Base-by-base conservation (phyloP, 1,284 basidiomycete genomes). In the Apiotrichum porosum region DNA sequence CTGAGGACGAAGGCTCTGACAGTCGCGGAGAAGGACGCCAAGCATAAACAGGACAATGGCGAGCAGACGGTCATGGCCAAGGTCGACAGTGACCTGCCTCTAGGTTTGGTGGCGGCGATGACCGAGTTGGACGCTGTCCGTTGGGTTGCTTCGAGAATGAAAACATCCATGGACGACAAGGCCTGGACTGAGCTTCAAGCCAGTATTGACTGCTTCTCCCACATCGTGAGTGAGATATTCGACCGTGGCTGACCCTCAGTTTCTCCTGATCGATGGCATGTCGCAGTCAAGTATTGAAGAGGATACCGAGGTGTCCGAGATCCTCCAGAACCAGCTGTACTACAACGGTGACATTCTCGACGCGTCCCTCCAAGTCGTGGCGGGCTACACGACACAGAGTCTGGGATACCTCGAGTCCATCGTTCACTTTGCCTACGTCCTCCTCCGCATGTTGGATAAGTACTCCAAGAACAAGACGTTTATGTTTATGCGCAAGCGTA, bases 331-430 rank as follows among this genome's bases (percentile, higher is more conserved):
- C 60, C 88, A 93, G 69, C 75, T 97, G 33, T 85, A 95, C 61
- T 97, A 95, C 75, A 91, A 92, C 61, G 89, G 88, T 30, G 88
- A 93, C 56, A 83, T 92, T 15, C 81, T 97, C 39, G 91, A 95
- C 62, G 81, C 91, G 19, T 81, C 89, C 0, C 75, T 91, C 34
- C 83, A 85, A 22, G 83, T 86, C 45, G 63, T 78, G 36, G 71
- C 68, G 5, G 26, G 12, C 8, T 28, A 28, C 26, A 28, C 6
- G 26, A 6, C 26, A 12, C 26, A 28, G 19, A 34, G 38, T 6
- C 13, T 9, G 46, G 77, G 83, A 9, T 95, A 89, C 72, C 81
- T 97, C 42, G 85, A 92, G 62, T 82, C 89, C 0, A 83, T 87
- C 54, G 79, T 97, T 35, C 78, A 85, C 61, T 79, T 95, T 48